Evolutionary conservation across 495 filamentous ascomycete genomes (phyloP).

Genomic region (Saxispiralis lemnorum): DNA sequence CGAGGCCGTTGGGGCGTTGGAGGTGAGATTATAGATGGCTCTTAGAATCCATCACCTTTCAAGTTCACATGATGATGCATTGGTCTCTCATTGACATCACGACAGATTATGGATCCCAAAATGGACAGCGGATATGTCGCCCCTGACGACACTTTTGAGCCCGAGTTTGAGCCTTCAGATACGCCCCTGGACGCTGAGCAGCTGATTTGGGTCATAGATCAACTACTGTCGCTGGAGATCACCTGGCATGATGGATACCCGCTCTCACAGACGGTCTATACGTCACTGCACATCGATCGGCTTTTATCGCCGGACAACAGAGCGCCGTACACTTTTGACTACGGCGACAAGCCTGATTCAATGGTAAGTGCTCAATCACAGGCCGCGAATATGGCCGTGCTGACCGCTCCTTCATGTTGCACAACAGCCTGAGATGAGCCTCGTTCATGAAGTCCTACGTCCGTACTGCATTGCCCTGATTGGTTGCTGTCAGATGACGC

Average conservation of each 20-base stretch:
- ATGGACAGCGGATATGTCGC: constrained; percentile 86
- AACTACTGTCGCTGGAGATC: constrained; percentile 70
- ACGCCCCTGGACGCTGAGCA: constrained; percentile 51
- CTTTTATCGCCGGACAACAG: constrained; percentile 55
- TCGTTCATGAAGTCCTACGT: constrained; percentile 51
- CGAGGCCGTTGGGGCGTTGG: constrained; percentile 83
- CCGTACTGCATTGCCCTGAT: constrained; percentile 76
- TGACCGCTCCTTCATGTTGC: too few species aligned
- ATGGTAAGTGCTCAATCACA: constrained; percentile 16
- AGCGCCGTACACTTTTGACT: constrained; percentile 52
- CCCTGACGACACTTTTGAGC: constrained; percentile 61
- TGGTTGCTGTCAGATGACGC: constrained; percentile 67
- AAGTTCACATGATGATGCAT: neutral
- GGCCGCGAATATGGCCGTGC: too few species aligned
- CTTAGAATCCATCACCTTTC: neutral
- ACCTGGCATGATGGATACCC: constrained; percentile 93
- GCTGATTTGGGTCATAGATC: constrained; percentile 84
- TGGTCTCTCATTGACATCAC: neutral
- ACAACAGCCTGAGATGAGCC: constrained; percentile 21
- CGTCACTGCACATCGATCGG: constrained; percentile 80
- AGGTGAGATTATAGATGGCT: constrained; percentile 39
- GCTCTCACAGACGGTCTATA: constrained; percentile 84
- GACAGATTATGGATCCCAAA: constrained; percentile 93
- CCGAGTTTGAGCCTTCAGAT: constrained; percentile 63
- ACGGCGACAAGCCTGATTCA: constrained; percentile 19